These are phyloP conservation scores for Mucor indicus DNA, from an alignment of 371 early-diverging fungal species.

Conservation along the genomic window DNA sequence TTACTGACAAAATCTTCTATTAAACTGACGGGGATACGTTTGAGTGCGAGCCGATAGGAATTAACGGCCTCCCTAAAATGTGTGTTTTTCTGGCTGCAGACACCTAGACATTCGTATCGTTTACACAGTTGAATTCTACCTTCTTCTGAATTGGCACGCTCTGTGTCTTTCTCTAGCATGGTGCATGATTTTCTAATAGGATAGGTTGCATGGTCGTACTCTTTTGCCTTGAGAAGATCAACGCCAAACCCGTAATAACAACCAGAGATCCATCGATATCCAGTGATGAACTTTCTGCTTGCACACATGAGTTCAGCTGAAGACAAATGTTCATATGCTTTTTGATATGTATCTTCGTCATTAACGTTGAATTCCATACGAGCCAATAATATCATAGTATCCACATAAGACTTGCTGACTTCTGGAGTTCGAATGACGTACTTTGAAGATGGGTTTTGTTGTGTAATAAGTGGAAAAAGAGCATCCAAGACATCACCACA, in stretches of 20 bases:
- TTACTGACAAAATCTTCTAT: constrained; percentile 28
- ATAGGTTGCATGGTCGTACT: constrained; percentile 22
- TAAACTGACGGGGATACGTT: constrained; percentile 23
- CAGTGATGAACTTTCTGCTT: constrained; percentile 16
- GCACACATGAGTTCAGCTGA: constrained; percentile 30
- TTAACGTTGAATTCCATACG: constrained; percentile 27
- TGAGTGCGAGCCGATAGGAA: constrained; percentile 29
- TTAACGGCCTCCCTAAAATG: constrained; percentile 27
- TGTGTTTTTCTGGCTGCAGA: constrained; percentile 30
- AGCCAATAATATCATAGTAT: constrained; percentile 32
- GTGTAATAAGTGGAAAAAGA: background rate
- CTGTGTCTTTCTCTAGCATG: constrained; percentile 28
- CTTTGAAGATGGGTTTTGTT: background rate
- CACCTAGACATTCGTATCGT: constrained; percentile 39
- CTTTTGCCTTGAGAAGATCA: constrained; percentile 20
- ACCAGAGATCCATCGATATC: constrained; percentile 35
- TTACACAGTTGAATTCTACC: constrained; percentile 37
- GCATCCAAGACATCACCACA: constrained; percentile 14
- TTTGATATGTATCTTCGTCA: constrained; percentile 18
- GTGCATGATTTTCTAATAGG: constrained; percentile 38
- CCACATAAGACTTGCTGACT: constrained; percentile 26
- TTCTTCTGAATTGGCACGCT: constrained; percentile 16
- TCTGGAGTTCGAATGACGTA: background rate
- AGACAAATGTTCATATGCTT: constrained; percentile 28
- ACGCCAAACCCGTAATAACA: constrained; percentile 37